phyloP scores from a whole-genome alignment of 2,329 filamentous ascomycete genomes.

The Diplodia scrobiculata region DNA sequence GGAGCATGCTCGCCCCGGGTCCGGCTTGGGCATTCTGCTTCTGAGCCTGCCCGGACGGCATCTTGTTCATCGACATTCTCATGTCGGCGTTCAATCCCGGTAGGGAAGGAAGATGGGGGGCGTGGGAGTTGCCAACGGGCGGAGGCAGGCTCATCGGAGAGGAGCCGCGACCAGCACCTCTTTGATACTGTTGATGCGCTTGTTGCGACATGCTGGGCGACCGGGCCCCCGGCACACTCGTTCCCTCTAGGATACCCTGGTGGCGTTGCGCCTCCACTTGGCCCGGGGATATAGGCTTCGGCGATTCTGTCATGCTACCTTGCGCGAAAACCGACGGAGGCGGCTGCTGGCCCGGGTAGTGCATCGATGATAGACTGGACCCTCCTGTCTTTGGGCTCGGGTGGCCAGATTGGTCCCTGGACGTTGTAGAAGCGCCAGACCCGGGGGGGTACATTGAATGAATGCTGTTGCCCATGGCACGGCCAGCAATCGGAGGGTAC shows the following conservation, averaged over 20 bases:
- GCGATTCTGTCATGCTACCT: slow-evolving; percentile 77
- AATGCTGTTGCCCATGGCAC: slow-evolving; percentile 36
- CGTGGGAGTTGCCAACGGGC: slow-evolving; percentile 47
- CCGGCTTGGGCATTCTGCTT: slow-evolving; percentile 34
- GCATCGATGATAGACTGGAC: slow-evolving; percentile 43
- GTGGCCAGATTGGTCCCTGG: slow-evolving; percentile 47
- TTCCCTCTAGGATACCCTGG: slow-evolving; percentile 55
- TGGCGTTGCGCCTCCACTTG: slow-evolving; percentile 55
- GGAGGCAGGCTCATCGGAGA: slow-evolving; percentile 52
- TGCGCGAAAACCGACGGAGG: slow-evolving; percentile 66
- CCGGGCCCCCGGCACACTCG: slow-evolving; percentile 56
- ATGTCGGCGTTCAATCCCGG: slow-evolving; percentile 43
- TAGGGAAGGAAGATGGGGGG: slow-evolving; percentile 48
- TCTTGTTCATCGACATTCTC: slow-evolving; percentile 34
- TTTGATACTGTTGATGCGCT: slow-evolving; percentile 60
- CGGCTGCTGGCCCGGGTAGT: slow-evolving; percentile 43
- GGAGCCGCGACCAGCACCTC: slow-evolving; percentile 60
- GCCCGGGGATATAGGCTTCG: slow-evolving; percentile 77
- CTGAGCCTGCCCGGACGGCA: slow-evolving; percentile 32
- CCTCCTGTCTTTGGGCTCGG: slow-evolving; percentile 45
- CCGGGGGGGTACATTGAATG: slow-evolving; percentile 44
- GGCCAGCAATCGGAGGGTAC: slow-evolving; percentile 68
- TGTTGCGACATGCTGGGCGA: slow-evolving; percentile 68
- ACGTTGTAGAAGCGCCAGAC: slow-evolving; percentile 32
- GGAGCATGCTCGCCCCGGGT: slow-evolving; percentile 46